A percentile compares a stretch with the other conserved stretches of the same genome.
Evolutionary conservation across 495 filamentous ascomycete genomes (phyloP).

Genomic region (Xylaria cubensis): DNA sequence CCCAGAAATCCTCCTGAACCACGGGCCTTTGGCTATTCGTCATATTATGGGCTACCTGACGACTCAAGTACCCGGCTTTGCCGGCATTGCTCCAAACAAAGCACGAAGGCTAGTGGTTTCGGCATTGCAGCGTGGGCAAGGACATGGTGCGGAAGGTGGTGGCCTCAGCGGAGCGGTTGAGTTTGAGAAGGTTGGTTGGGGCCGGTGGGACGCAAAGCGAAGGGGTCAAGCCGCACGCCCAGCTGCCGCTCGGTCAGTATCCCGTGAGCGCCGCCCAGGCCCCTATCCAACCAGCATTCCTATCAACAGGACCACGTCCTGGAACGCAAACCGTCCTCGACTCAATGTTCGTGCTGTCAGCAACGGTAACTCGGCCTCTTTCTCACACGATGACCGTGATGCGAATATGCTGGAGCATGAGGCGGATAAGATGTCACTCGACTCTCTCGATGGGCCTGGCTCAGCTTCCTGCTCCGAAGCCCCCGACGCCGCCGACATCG

Average conservation of each 20-base stretch:
- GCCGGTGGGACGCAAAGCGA: conserved; percentile 87
- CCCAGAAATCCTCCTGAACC: conserved; percentile 84
- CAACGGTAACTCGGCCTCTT: conserved; percentile 71
- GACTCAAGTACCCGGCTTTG: conserved; percentile 91
- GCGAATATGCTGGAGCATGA: conserved; percentile 80
- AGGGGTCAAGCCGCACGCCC: conserved; percentile 68
- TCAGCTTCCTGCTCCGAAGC: conserved; percentile 77
- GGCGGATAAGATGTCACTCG: conserved; percentile 95
- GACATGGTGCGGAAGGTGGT: conserved; percentile 62
- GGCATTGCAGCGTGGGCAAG: conserved; percentile 74
- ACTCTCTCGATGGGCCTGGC: conserved; percentile 78
- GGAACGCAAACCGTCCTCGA: conserved; percentile 55
- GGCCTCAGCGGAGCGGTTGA: conserved; percentile 79
- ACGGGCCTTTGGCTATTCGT: conserved; percentile 92
- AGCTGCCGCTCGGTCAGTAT: conserved; percentile 38
- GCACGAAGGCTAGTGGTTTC: conserved; percentile 86
- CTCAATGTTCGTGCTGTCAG: conserved; percentile 63
- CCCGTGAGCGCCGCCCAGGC: conserved; percentile 55
- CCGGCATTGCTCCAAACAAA: conserved; percentile 87
- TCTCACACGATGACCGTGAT: conserved; percentile 74
- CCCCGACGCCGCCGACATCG: conserved; percentile 74
- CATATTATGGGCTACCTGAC: conserved; percentile 94
- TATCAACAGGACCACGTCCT: conserved; percentile 62
- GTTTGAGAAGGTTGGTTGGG: conserved; percentile 98
- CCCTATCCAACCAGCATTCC: conserved; percentile 66